Evolutionary conservation across 2,329 filamentous ascomycete genomes (phyloP).

Genomic region (Claviceps sp.): DNA sequence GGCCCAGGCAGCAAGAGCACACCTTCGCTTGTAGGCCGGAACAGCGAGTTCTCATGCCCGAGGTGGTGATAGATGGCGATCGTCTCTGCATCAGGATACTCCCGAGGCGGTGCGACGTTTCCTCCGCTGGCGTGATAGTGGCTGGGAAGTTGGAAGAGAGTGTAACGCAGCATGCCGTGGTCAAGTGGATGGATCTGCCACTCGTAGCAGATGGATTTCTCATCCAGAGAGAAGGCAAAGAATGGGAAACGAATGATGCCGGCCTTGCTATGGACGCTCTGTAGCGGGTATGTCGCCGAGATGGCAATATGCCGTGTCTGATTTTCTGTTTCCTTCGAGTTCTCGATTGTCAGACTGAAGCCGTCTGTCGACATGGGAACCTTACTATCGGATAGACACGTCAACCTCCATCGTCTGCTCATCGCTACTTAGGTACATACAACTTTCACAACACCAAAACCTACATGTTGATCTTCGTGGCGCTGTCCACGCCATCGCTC

Average conservation of each 20-base stretch:
- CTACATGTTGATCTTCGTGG: conserved; percentile 1
- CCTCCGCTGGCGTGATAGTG: neutral
- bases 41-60: neutral
- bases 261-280: neutral
- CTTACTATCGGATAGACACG: neutral
- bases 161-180: conserved; percentile 5
- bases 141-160: neutral
- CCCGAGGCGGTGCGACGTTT: neutral
- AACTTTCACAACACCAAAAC: neutral
- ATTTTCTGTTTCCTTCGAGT: neutral
- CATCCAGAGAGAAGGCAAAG: conserved; percentile 1
- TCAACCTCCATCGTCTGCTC: neutral
- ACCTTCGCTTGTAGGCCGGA: conserved; percentile 1
- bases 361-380: conserved; percentile 2
- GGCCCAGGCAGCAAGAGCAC: conserved; percentile 1
- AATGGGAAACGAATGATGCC: conserved; percentile 2
- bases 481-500: too few relatives aligned
- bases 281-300: neutral
- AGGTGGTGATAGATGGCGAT: conserved; percentile 4
- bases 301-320: neutral
- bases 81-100: neutral
- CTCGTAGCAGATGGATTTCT: neutral
- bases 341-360: neutral
- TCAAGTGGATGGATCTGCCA: conserved; percentile 5
- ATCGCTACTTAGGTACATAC: neutral